A percentile compares a stretch with the other conserved stretches of the same genome.
phyloP scores from a whole-genome alignment of 1,139 yeast species.

The Geotrichum europaeum region DNA sequence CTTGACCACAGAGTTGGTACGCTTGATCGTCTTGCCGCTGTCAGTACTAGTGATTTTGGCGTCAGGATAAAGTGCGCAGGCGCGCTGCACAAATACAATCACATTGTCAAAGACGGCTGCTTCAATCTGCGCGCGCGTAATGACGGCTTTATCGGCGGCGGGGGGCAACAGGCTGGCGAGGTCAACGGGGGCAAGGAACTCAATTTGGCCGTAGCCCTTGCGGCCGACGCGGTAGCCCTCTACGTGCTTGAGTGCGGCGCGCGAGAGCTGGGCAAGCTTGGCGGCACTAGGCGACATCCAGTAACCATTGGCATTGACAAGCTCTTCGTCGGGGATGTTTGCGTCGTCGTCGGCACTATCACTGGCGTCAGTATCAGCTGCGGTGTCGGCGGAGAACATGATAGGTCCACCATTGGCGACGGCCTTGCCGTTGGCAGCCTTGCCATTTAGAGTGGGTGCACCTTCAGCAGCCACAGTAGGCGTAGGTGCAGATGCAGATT shows the following conservation, averaged over 20 bases:
- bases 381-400: not conserved
- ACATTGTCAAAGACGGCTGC: conserved; percentile 60
- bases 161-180: conserved; percentile 47
- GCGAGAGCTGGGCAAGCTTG: conserved; percentile 52
- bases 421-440: conserved; percentile 1
- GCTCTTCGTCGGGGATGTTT: conserved; percentile 34
- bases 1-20: conserved; percentile 35
- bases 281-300: conserved; percentile 78
- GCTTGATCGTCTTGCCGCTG: not conserved
- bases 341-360: not conserved
- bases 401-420: not conserved
- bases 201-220: conserved; percentile 67
- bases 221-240: conserved; percentile 71
- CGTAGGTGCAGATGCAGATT: not conserved
- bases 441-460: not conserved
- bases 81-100: conserved; percentile 53
- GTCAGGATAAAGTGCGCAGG: conserved; percentile 72
- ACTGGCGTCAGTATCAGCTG: not conserved
- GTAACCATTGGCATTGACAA: conserved; percentile 62
- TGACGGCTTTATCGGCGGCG: not conserved
- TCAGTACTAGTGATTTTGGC: conserved; percentile 24
- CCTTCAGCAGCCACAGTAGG: not conserved
- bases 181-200: conserved; percentile 78
- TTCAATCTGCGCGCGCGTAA: conserved; percentile 36
- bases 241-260: conserved; percentile 61